phyloP scores from a whole-genome alignment of 2,329 filamentous ascomycete genomes.

The Colletotrichum noveboracense region DNA sequence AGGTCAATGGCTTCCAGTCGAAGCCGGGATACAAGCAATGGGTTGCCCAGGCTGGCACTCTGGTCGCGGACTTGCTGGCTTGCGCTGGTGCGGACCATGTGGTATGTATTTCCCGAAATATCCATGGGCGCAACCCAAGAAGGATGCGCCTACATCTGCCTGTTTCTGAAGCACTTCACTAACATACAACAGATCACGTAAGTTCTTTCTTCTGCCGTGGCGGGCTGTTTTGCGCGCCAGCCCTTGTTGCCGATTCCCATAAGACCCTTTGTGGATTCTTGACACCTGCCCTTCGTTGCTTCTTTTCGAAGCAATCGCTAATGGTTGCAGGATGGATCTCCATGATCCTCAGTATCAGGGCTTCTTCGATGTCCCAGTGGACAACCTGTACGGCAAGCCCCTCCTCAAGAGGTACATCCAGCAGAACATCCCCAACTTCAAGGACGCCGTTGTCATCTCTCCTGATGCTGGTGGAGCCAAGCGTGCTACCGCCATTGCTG shows the following conservation, averaged over 20 bases:
- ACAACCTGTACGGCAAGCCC: conserved; percentile 91
- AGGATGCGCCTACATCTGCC: no score
- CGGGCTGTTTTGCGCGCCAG: not conserved
- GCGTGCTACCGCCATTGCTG: conserved; percentile 92
- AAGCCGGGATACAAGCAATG: conserved; percentile 97
- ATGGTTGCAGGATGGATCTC: conserved; percentile 73
- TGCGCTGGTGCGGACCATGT: conserved; percentile 96
- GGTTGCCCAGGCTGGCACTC: conserved; percentile 95
- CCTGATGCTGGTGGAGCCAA: conserved; percentile 97
- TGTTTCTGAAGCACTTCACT: not conserved
- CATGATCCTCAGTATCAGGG: conserved; percentile 97
- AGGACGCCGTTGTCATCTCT: conserved; percentile 89
- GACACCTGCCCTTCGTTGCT: conserved; percentile 1
- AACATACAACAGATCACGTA: conserved; percentile 21
- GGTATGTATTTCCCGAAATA: conserved; percentile 29
- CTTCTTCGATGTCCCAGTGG: conserved; percentile 98
- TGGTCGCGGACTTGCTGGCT: conserved; percentile 92
- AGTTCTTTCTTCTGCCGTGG: conserved; percentile 19
- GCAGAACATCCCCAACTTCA: conserved; percentile 82
- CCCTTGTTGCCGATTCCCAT: not conserved
- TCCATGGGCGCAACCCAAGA: not conserved
- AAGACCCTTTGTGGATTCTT: not conserved
- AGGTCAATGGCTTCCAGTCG: conserved; percentile 68
- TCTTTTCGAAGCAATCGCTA: conserved; percentile 24
- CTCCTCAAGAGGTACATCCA: conserved; percentile 75